Conservation (phyloP, 495 filamentous ascomycete species). For the Letharia columbiana region DNA sequence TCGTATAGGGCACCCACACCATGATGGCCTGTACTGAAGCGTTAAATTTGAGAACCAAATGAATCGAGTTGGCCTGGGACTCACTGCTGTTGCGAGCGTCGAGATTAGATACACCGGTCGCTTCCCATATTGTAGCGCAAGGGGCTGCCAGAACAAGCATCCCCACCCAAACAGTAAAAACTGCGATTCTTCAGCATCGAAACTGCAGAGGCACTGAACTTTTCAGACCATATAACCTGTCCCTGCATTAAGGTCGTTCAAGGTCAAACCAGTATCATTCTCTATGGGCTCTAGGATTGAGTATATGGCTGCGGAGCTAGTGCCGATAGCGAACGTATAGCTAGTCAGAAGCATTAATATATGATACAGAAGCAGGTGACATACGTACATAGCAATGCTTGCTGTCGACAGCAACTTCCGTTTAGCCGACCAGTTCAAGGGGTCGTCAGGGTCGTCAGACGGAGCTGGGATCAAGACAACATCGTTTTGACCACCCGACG, state of each 20-base stretch:
- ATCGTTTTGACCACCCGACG: slow-evolving; percentile 36
- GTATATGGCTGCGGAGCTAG: slow-evolving; percentile 52
- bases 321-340: slow-evolving; percentile 54
- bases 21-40: slow-evolving; percentile 30
- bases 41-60: background rate
- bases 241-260: slow-evolving; percentile 48
- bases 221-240: slow-evolving; percentile 48
- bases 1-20: slow-evolving; percentile 38
- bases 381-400: slow-evolving; percentile 39
- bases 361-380: slow-evolving; percentile 15
- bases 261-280: slow-evolving; percentile 45
- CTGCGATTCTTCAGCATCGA: slow-evolving; percentile 12
- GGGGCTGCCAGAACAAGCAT: slow-evolving; percentile 60
- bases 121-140: slow-evolving; percentile 59
- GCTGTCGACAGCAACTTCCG: slow-evolving; percentile 47
- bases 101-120: slow-evolving; percentile 54
- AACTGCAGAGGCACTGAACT: background rate
- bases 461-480: slow-evolving; percentile 54
- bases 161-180: slow-evolving; percentile 57
- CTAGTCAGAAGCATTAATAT: slow-evolving; percentile 21
- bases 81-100: slow-evolving; percentile 44
- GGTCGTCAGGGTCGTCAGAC: slow-evolving; percentile 51
- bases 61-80: slow-evolving; percentile 6
- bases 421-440: slow-evolving; percentile 51
- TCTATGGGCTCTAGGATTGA: slow-evolving; percentile 52